phyloP scores from a whole-genome alignment of 2,329 filamentous ascomycete genomes.

The Diaporthe vexans region DNA sequence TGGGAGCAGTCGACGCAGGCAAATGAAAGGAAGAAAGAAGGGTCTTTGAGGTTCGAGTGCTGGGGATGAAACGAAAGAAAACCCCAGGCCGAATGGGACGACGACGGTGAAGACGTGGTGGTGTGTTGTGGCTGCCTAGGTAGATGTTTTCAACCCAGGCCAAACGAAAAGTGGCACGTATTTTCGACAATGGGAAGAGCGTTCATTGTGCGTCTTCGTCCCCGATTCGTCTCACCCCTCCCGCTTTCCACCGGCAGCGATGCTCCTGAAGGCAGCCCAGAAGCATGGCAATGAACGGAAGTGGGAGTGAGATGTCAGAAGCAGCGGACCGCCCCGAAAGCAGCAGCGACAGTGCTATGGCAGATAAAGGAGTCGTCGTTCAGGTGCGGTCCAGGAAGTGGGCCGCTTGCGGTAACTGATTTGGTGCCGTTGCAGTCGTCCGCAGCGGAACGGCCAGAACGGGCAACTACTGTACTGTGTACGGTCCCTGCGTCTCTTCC shows the following conservation, averaged over 20 bases:
- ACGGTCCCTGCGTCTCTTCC: not conserved
- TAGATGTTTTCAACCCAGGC: conserved; percentile 1
- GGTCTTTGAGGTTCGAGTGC: conserved; percentile 1
- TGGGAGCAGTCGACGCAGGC: not conserved
- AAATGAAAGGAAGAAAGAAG: conserved; percentile 29
- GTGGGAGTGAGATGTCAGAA: conserved; percentile 20
- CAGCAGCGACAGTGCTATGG: not conserved
- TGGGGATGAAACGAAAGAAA: conserved; percentile 18
- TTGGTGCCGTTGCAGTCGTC: conserved; percentile 15
- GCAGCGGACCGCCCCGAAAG: not conserved
- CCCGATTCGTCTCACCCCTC: conserved; percentile 26
- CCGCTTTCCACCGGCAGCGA: conserved; percentile 4
- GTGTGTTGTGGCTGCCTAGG: not conserved
- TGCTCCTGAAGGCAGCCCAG: conserved; percentile 25
- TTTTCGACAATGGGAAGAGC: conserved; percentile 16
- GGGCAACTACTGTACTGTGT: not conserved
- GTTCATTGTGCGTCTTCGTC: not conserved
- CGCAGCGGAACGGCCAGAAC: not conserved
- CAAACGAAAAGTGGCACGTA: conserved; percentile 11
- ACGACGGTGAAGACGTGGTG: conserved; percentile 6
- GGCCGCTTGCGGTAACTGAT: conserved; percentile 18
- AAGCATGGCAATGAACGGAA: conserved; percentile 24
- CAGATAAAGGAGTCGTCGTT: not conserved
- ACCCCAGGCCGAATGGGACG: not conserved
- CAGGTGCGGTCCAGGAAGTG: not conserved